Evolutionary conservation across 371 early-diverging fungal species (phyloP).

Genomic region (Fennellomyces sp.): DNA sequence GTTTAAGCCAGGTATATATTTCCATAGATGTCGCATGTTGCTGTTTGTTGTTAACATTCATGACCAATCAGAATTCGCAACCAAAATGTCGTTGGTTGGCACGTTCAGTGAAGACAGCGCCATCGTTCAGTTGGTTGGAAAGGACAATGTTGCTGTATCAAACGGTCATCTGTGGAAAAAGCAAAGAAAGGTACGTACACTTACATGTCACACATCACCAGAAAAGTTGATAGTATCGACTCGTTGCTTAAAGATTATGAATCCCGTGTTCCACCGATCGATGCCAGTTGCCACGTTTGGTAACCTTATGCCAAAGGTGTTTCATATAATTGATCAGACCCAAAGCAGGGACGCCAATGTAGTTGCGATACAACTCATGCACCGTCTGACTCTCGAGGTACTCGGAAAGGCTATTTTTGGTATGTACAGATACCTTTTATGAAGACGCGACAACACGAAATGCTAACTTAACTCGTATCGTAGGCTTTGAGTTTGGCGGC

Average conservation of each 20-base stretch:
- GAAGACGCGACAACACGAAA: neutral
- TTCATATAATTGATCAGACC: conserved; percentile 22
- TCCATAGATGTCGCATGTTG: neutral
- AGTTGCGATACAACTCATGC: conserved; percentile 20
- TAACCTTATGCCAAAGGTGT: conserved; percentile 12
- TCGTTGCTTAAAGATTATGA: conserved; percentile 16
- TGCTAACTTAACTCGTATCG: neutral
- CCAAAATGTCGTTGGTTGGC: neutral
- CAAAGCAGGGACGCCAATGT: conserved; percentile 6
- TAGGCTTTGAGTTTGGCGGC: conserved; percentile 31
- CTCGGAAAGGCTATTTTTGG: conserved; percentile 40
- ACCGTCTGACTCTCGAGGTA: conserved; percentile 33
- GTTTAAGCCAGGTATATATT: conserved; percentile 37
- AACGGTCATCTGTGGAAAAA: conserved; percentile 42
- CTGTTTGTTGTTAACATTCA: conserved; percentile 14
- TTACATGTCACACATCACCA: too few relatives aligned
- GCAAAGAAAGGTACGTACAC: conserved; percentile 40
- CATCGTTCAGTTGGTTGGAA: conserved; percentile 24
- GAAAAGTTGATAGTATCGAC: neutral
- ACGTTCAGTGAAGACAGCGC: conserved; percentile 2
- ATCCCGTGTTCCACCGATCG: conserved; percentile 40
- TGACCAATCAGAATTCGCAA: neutral
- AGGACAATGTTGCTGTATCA: conserved; percentile 23
- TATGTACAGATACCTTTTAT: neutral
- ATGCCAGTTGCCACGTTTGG: conserved; percentile 35